Base-by-base conservation (phyloP, 495 filamentous ascomycete species). In the Amphirosellinia nigrospora region DNA sequence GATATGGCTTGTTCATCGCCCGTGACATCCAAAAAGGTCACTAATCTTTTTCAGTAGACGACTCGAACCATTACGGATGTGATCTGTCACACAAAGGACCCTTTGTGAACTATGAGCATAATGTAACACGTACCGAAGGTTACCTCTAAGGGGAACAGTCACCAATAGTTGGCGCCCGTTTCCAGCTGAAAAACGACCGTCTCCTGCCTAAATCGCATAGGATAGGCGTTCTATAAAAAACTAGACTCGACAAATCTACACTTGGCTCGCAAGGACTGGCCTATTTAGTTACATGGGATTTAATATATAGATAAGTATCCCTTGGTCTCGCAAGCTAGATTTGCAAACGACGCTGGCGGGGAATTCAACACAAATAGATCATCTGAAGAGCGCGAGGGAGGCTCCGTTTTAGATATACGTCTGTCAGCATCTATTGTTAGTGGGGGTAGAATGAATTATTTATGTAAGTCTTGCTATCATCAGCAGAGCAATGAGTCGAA, bases 1-100 rank as follows among this genome's bases (percentile, higher is more conserved):
- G 63, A 65, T 39, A 28, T 65, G 46, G 63, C 46, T 52, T 65
- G 21, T 53, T 46, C 46, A 10, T 65, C 30, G 39, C 63, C 45
- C 28, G 45, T 52, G 30, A 38, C 34, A 39, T 30, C 63, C n/a
- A 53, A 10, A n/a, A 46, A 21, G 28, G 16, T 34, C 16, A 8
- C 61, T 64, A 45, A 34, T n/a, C n/a, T 65, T 41, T 53, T 34
- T 21, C 62, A 52, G 21, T 19, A 64, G 13, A 53, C 9, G 19
- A 16, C 63, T 53, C 30, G 46, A 52, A 34, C 16, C 28, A 50
- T 30, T 8, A 4, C 28, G 2, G 45, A 53, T 23, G n/a, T 65
- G 63, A 65, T 53, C 13, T 28, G 34, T 65, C 63, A 65, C 63
- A 65, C 63, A 65, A 34, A 53, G 36, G 26, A 30, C 13, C 21